Conservation (phyloP, 2,329 filamentous ascomycete species). For the Hymenoscyphus fraxineus region DNA sequence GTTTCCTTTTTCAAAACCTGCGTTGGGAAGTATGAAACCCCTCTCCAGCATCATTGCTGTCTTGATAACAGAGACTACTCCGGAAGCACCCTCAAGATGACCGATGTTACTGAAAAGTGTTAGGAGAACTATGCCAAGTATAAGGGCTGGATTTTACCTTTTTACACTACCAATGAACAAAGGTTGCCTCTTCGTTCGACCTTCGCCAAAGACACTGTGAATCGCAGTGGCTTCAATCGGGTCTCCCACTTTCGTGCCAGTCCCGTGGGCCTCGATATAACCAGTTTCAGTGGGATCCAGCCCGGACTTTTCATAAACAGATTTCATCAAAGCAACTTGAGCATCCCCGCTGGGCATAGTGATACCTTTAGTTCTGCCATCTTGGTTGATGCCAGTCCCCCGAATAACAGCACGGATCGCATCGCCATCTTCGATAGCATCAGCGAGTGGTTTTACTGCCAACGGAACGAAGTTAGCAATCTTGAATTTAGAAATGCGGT, state of each 20-base stretch:
- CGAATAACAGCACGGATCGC: conserved; percentile 53
- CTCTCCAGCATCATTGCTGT: conserved; percentile 41
- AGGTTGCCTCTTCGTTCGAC: conserved; percentile 18
- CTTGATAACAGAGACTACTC: conserved; percentile 42
- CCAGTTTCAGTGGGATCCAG: conserved; percentile 17
- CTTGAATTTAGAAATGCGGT: background rate
- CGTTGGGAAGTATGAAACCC: conserved; percentile 42
- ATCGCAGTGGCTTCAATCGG: conserved; percentile 31
- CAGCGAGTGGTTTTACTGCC: conserved; percentile 50
- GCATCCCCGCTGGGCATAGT: conserved; percentile 49
- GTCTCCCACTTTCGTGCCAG: conserved; percentile 30
- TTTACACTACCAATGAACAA: conserved; percentile 32
- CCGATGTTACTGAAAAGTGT: conserved; percentile 28
- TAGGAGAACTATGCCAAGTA: background rate
- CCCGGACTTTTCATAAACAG: conserved; percentile 17
- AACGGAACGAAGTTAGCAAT: background rate
- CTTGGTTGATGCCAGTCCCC: conserved; percentile 51
- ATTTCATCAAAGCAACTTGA: conserved; percentile 36
- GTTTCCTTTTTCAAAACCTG: conserved; percentile 40
- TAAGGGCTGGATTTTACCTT: conserved; percentile 7
- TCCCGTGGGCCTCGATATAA: conserved; percentile 32
- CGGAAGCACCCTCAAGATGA: conserved; percentile 38
- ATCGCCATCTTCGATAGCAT: conserved; percentile 56
- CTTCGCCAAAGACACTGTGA: conserved; percentile 21
- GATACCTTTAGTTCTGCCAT: conserved; percentile 55